Conservation (phyloP, 495 filamentous ascomycete species). For the Xylaria longipes region DNA sequence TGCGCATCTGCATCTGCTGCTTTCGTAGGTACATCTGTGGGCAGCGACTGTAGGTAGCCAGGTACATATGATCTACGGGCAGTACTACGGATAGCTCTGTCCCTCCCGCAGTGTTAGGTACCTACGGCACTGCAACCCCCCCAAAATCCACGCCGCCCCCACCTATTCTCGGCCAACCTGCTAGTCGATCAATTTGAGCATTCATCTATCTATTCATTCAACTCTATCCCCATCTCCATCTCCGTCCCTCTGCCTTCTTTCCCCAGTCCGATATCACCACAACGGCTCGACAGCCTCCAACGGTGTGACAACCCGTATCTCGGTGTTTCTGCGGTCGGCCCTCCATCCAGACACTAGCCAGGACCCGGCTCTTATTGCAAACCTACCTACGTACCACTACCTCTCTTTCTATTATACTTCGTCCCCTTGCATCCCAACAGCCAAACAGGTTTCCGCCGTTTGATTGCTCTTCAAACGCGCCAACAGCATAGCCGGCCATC, state of each 20-base stretch:
- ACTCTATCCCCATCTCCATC: slow-evolving; percentile 30
- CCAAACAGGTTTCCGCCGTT: slow-evolving; percentile 11
- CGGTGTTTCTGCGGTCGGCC: background rate
- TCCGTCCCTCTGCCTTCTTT: slow-evolving; percentile 23
- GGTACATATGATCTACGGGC: background rate
- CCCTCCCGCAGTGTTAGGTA: background rate
- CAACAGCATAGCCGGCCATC: slow-evolving; percentile 10
- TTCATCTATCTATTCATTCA: slow-evolving; percentile 21
- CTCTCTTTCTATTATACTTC: slow-evolving; percentile 15
- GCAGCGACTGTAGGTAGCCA: background rate
- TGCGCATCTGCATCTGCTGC: slow-evolving; percentile 4
- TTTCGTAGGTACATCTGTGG: background rate
- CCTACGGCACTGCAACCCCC: background rate
- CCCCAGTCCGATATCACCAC: slow-evolving; percentile 25
- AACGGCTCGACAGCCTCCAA: slow-evolving; percentile 16
- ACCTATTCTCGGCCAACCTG: slow-evolving; percentile 5
- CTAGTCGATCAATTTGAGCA: slow-evolving; percentile 23
- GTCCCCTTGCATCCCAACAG: slow-evolving; percentile 3
- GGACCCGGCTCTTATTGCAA: slow-evolving; percentile 8
- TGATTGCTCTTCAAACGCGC: slow-evolving; percentile 18
- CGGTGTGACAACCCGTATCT: slow-evolving; percentile 18
- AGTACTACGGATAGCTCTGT: background rate
- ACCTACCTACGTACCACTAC: slow-evolving; percentile 9
- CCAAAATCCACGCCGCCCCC: background rate
- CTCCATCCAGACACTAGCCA: slow-evolving; percentile 1